These are phyloP conservation scores for Gomphus sp. DNA, from an alignment of 1,284 basidiomycete species.

Conservation along the genomic window DNA sequence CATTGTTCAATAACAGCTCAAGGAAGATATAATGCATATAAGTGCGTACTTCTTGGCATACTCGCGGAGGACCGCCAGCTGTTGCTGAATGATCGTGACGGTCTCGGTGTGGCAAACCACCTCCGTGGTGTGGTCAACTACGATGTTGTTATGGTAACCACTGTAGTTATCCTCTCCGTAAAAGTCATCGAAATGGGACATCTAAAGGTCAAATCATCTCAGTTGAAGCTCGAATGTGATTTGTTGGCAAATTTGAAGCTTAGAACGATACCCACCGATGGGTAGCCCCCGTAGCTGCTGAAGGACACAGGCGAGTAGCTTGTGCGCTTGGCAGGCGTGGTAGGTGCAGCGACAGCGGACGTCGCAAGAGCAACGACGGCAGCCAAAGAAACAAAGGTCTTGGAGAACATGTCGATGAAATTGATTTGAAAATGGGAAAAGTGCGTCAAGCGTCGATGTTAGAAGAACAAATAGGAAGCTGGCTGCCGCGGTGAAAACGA, in stretches of 20 bases:
- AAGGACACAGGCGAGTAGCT: slow-evolving; percentile 11
- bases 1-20: neutral
- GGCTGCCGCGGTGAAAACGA: slow-evolving; percentile 2
- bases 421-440: neutral
- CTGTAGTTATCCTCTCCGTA: slow-evolving; percentile 17
- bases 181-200: slow-evolving; percentile 17
- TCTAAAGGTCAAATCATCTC: neutral
- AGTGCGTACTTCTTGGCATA: slow-evolving; percentile 14
- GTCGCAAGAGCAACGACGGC: slow-evolving; percentile 11
- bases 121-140: slow-evolving; percentile 12
- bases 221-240: neutral
- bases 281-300: slow-evolving; percentile 15
- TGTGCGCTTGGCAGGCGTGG: neutral
- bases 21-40: neutral
- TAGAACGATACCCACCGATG: slow-evolving; percentile 5
- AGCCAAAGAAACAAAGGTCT: slow-evolving; percentile 12
- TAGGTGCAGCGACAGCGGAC: slow-evolving; percentile 1
- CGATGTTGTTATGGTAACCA: slow-evolving; percentile 11
- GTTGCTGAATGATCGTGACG: slow-evolving; percentile 17
- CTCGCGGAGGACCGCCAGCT: slow-evolving; percentile 15
- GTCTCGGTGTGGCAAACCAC: slow-evolving; percentile 14
- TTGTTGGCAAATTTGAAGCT: neutral
- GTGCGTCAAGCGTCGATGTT: neutral
- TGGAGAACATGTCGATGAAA: slow-evolving; percentile 13
- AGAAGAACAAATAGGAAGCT: neutral